These are phyloP conservation scores for Melaleuca alternifolia DNA, from an alignment of 345 rosid species.

Conservation along the genomic window DNA sequence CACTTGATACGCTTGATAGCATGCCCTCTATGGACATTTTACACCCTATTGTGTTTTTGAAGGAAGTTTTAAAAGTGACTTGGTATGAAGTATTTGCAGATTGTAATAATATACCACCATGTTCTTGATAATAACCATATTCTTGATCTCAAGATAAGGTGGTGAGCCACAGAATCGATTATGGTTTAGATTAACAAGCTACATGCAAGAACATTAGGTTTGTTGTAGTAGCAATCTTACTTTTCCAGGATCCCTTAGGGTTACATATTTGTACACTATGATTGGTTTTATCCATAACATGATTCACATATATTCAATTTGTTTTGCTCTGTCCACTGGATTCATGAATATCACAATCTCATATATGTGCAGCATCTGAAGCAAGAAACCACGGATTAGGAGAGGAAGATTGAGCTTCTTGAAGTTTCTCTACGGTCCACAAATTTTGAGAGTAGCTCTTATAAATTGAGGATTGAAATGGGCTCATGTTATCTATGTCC, in stretches of 20 bases:
- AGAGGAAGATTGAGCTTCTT: constrained; percentile 39
- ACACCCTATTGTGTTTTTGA: not conserved
- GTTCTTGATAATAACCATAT: not conserved
- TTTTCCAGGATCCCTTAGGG: not conserved
- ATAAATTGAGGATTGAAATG: not conserved
- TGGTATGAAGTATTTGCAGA: not conserved
- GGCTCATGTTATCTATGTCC: not conserved
- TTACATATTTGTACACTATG: not conserved
- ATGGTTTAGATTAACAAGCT: not conserved
- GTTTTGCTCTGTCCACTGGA: not conserved
- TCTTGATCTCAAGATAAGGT: not conserved
- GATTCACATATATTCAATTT: not conserved
- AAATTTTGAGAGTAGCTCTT: not conserved
- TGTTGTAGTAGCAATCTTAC: not conserved
- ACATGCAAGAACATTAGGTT: not conserved
- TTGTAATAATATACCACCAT: not conserved
- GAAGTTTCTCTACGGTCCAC: constrained; percentile 36
- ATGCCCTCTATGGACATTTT: not conserved
- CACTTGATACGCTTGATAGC: not conserved
- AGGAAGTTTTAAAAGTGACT: not conserved
- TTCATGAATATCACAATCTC: not conserved
- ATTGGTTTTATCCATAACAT: not conserved
- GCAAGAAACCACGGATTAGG: constrained; percentile 26
- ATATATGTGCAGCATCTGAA: constrained; percentile 25
- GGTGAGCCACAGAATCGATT: not conserved